Percentiles rank a stretch among this genome's conserved stretches.
Evolutionary conservation across 75 land plant genomes (phyloP).

Genomic region (Pinus tabuliformis): DNA sequence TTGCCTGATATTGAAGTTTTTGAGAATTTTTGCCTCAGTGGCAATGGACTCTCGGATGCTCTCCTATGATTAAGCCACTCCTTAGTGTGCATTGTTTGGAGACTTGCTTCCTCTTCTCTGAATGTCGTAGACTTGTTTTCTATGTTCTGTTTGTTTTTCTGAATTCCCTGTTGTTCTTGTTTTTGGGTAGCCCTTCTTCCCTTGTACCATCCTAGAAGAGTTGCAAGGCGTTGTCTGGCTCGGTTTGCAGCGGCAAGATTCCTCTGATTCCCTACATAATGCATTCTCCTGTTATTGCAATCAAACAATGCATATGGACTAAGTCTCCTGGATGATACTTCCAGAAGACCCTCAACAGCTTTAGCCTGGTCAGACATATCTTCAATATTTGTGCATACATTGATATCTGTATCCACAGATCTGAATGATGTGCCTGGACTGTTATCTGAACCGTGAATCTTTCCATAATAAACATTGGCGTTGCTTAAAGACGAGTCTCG

Average conservation of each 20-base stretch:
- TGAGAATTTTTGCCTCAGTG: conserved; percentile 42
- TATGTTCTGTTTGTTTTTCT: not conserved
- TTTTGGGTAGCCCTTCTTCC: conserved; percentile 21
- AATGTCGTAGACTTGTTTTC: conserved; percentile 12
- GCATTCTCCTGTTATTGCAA: not conserved
- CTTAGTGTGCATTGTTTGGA: conserved; percentile 6
- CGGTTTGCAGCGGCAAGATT: conserved; percentile 18
- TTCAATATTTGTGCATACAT: conserved; percentile 39
- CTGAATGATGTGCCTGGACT: conserved; percentile 63
- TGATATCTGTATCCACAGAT: conserved; percentile 37
- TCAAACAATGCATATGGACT: conserved; percentile 10
- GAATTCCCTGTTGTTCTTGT: not conserved
- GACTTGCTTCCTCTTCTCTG: not conserved
- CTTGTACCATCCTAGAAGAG: conserved; percentile 41
- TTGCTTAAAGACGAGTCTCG: conserved; percentile 32
- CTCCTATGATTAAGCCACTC: not conserved
- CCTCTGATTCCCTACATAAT: conserved; percentile 9
- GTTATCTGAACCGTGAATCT: conserved; percentile 32
- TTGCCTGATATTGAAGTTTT: conserved; percentile 30
- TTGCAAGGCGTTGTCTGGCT: conserved; percentile 39
- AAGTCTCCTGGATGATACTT: conserved; percentile 13
- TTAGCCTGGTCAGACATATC: not conserved
- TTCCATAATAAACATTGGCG: conserved; percentile 37
- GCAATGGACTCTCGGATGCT: conserved; percentile 28
- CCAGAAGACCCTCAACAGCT: conserved; percentile 1